phyloP scores from a whole-genome alignment of 805 yeast genomes.

The Vanderwaltozyma tropicalis region DNA sequence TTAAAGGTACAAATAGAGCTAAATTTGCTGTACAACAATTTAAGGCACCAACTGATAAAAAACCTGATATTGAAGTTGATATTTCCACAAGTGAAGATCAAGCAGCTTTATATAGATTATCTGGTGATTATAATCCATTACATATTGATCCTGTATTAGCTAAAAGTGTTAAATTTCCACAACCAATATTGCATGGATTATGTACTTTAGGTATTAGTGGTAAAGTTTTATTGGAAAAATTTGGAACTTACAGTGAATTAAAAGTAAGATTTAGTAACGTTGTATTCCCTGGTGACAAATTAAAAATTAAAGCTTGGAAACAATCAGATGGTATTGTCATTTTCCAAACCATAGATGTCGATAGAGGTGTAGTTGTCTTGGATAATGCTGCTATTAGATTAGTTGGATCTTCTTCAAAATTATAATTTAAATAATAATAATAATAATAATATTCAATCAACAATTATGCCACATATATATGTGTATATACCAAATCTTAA shows the following conservation, averaged over 20 bases:
- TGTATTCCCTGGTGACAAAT: constrained; percentile 90
- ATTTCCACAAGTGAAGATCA: constrained; percentile 56
- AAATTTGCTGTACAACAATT: constrained; percentile 55
- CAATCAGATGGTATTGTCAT: constrained; percentile 50
- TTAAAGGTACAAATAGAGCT: constrained; percentile 37
- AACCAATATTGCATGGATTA: constrained; percentile 89
- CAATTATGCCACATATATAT: no score
- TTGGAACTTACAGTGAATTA: constrained; percentile 71
- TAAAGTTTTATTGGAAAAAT: constrained; percentile 66
- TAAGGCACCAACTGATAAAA: constrained; percentile 43
- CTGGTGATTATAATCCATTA: constrained; percentile 91
- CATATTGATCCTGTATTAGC: constrained; percentile 93
- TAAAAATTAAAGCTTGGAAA: constrained; percentile 78
- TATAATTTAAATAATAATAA: constrained; percentile 14
- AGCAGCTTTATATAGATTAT: constrained; percentile 82
- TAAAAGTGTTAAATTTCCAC: constrained; percentile 69
- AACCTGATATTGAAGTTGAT: constrained; percentile 57
- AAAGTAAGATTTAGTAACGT: constrained; percentile 85
- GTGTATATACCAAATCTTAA: neutral
- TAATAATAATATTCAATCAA: no score
- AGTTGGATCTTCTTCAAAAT: constrained; percentile 22
- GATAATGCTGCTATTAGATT: constrained; percentile 79
- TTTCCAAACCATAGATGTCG: constrained; percentile 76
- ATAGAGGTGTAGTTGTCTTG: constrained; percentile 68
- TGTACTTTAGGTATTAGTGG: constrained; percentile 77